A percentile compares a stretch with the other conserved stretches of the same genome.
phyloP scores from a whole-genome alignment of 306 rosid genomes.

The Gillenia trifoliata region DNA sequence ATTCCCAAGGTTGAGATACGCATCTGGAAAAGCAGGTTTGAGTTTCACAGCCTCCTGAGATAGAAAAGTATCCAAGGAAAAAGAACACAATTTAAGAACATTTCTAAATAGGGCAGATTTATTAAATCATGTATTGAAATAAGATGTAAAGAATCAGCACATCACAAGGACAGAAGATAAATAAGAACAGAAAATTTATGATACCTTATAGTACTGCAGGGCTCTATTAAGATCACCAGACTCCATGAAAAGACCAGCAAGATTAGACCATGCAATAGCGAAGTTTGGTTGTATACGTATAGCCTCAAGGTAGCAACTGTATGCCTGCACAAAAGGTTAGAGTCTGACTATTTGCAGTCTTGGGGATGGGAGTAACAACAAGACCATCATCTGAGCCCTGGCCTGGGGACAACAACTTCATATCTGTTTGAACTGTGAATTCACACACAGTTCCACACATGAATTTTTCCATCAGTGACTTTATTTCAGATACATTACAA shows the following conservation, averaged over 20 bases:
- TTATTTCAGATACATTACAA: conserved; percentile 42
- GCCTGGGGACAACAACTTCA: conserved; percentile 77
- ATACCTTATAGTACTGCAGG: conserved; percentile 89
- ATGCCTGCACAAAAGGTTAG: conserved; percentile 99
- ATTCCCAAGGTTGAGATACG: conserved; percentile 97
- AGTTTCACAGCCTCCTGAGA: conserved; percentile 95
- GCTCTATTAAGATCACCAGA: conserved; percentile 97
- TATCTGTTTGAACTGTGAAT: conserved; percentile 66
- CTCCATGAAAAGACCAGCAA: conserved; percentile 99
- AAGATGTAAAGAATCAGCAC: neutral
- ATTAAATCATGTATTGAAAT: neutral
- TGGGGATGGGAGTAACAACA: conserved; percentile 77
- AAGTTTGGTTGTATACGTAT: conserved; percentile 89
- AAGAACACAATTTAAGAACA: neutral
- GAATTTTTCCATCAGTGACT: conserved; percentile 80
- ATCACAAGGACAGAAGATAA: neutral
- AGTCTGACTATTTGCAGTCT: conserved; percentile 90
- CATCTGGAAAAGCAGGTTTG: conserved; percentile 97
- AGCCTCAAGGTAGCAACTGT: conserved; percentile 97
- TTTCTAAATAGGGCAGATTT: neutral
- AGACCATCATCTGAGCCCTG: conserved; percentile 90
- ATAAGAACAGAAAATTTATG: conserved; percentile 7
- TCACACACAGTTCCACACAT: conserved; percentile 72
- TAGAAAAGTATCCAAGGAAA: neutral
- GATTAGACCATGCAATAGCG: conserved; percentile 99